phyloP scores from a whole-genome alignment of 2,329 filamentous ascomycete genomes.

The Raffaelea albimanens region DNA sequence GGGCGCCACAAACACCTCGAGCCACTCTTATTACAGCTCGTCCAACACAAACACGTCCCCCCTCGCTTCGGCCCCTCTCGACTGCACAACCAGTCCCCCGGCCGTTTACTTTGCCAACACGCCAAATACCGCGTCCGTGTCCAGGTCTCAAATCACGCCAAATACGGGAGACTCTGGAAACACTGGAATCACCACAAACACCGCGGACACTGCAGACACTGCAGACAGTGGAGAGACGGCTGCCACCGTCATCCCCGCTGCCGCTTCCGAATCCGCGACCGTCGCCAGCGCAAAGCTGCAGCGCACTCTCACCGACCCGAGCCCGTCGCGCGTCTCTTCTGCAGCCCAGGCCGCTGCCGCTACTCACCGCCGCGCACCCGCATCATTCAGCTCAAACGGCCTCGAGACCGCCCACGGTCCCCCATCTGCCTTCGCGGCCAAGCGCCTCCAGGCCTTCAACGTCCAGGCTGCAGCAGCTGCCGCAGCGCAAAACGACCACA shows the following conservation, averaged over 20 bases:
- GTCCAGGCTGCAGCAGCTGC: constrained; percentile 14
- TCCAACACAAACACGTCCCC: background rate
- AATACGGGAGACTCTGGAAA: no score
- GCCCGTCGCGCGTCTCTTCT: constrained; percentile 14
- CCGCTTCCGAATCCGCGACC: background rate
- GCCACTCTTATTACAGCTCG: constrained; percentile 16
- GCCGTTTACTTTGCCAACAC: no score
- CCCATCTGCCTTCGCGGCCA: constrained; percentile 22
- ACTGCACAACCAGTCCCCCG: no score
- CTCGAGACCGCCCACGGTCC: constrained; percentile 20
- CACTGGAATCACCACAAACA: constrained; percentile 15
- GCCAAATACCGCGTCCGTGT: no score
- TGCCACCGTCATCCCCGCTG: background rate
- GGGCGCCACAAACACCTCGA: constrained; percentile 11
- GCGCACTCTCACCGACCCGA: constrained; percentile 18
- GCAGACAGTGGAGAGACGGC: no score
- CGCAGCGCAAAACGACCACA: constrained; percentile 9
- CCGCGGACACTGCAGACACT: constrained; percentile 14
- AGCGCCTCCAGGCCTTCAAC: constrained; percentile 21
- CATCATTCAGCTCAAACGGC: constrained; percentile 27
- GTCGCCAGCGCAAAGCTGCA: constrained; percentile 13
- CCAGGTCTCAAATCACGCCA: no score
- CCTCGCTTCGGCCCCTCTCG: no score
- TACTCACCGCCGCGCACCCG: constrained; percentile 28
- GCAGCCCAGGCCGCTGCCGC: no score